phyloP scores from a whole-genome alignment of 2,329 filamentous ascomycete species.

The Cordyceps farinosa region DNA sequence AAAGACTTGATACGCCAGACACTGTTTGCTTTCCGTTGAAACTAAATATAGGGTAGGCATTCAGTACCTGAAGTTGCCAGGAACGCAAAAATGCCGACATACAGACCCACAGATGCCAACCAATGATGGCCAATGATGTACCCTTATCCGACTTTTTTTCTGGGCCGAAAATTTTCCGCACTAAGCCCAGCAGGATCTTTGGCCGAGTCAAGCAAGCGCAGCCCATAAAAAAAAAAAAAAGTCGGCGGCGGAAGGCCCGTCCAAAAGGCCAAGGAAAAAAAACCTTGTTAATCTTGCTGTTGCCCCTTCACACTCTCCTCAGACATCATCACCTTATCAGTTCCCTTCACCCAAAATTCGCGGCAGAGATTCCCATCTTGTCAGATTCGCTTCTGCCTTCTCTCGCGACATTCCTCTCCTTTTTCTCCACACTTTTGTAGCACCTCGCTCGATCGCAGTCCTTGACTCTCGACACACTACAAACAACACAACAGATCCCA shows the following conservation, averaged over 20 bases:
- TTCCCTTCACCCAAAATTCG: not conserved
- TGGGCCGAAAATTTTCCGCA: slow-evolving; percentile 2
- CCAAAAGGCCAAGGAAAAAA: slow-evolving; percentile 23
- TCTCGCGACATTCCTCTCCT: slow-evolving; percentile 8
- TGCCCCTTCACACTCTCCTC: slow-evolving; percentile 12
- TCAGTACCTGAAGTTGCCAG: not conserved
- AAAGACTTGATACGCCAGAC: not conserved
- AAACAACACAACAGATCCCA: slow-evolving; percentile 6
- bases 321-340: slow-evolving; percentile 10
- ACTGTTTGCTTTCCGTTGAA: not conserved
- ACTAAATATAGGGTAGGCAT: not conserved
- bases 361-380: slow-evolving; percentile 10
- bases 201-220: slow-evolving; percentile 20
- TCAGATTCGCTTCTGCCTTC: slow-evolving; percentile 1
- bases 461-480: not conserved
- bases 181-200: not conserved
- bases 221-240: slow-evolving; percentile 21
- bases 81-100: not conserved
- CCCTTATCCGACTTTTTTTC: not conserved
- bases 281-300: slow-evolving; percentile 20
- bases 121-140: not conserved
- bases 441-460: not conserved
- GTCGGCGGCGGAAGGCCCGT: slow-evolving; percentile 20
- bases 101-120: not conserved
- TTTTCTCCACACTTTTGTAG: slow-evolving; percentile 2